Base-by-base conservation (phyloP, 345 rosid species). In the Orychophragmus violaceus region DNA sequence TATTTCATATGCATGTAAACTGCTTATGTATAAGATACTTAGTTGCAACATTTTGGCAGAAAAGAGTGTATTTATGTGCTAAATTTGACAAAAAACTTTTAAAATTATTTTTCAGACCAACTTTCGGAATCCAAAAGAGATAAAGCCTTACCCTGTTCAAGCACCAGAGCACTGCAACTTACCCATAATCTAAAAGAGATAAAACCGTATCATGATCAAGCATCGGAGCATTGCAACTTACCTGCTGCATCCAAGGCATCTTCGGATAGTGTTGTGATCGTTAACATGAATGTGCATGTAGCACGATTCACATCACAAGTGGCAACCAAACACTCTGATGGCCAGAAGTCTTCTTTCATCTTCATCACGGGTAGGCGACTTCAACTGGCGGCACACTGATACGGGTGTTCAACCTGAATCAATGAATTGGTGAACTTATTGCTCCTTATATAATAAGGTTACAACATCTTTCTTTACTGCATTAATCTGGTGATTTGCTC, bases 261-360 rank as follows among this genome's bases (percentile, higher is more conserved):
- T 70, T 82, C 86, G n/a, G 99, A 93, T 76, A 69, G 81, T 45
- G 74, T 93, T 39, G 75, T 85, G 62, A 74, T 88, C 39, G 97
- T 83, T 68, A 95, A 88, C 78, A 65, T 78, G 70, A 87, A 87
- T 74, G 90, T 84, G 37, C 96, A 96, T 50, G 96, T 90, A 56
- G 92, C 92, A 66, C 95, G 81, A 75, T 93, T 70, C 90, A 23
- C 83, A 77, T 18, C 99, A 93, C 79, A 86, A 80, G 55, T 93
- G 94, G 99, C 92, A 93, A 79, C 92, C 96, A 33, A 90, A 87
- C 80, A 90, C 96, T 39, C 95, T 3, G 95, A 90, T 72, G 95
- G 97, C 7, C 85, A 85, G 59, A 92, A 90, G 19, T 52, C 83
- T 46, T 97, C 99, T 48, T 93, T 88, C 78, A 84, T 84, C 39